These are phyloP conservation scores for Dioscorea cayenensis DNA, from an alignment of 116 monocot genomes.

Conservation along the genomic window DNA sequence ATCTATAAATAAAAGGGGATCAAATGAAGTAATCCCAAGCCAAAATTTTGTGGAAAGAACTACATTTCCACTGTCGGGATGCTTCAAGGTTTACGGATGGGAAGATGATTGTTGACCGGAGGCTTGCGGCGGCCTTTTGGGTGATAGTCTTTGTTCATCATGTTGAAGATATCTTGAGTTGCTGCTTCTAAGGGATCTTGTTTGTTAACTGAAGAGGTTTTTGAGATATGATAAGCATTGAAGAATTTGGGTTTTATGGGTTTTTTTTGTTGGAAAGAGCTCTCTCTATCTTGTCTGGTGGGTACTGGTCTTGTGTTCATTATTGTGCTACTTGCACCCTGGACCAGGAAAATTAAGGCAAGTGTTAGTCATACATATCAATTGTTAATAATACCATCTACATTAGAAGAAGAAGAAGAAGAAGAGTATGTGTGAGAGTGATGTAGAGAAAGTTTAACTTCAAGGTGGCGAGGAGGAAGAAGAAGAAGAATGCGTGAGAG, in stretches of 20 bases:
- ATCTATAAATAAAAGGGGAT: neutral
- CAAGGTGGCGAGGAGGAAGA: no score
- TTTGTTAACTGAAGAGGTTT: neutral
- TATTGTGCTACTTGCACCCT: neutral
- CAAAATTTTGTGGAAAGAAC: slow-evolving; percentile 4
- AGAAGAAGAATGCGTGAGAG: no score
- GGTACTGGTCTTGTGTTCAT: neutral
- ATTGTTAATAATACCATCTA: no score
- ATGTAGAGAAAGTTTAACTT: no score
- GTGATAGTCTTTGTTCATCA: slow-evolving; percentile 20
- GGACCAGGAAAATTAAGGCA: neutral
- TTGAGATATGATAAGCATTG: neutral
- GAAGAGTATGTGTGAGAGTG: no score
- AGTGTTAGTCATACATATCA: neutral
- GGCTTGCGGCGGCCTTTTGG: neutral
- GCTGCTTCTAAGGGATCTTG: neutral
- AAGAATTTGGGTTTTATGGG: no score
- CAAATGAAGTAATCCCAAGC: neutral
- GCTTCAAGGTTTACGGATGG: neutral
- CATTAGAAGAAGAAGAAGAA: no score
- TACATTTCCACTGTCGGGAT: neutral
- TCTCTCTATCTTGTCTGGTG: no score
- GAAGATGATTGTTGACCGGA: slow-evolving; percentile 14
- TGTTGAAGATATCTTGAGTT: slow-evolving; percentile 8
- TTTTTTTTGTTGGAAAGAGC: no score